Evolutionary conservation across 2,329 filamentous ascomycete species (phyloP).

Genomic region (Myriosclerotinia duriaeana): DNA sequence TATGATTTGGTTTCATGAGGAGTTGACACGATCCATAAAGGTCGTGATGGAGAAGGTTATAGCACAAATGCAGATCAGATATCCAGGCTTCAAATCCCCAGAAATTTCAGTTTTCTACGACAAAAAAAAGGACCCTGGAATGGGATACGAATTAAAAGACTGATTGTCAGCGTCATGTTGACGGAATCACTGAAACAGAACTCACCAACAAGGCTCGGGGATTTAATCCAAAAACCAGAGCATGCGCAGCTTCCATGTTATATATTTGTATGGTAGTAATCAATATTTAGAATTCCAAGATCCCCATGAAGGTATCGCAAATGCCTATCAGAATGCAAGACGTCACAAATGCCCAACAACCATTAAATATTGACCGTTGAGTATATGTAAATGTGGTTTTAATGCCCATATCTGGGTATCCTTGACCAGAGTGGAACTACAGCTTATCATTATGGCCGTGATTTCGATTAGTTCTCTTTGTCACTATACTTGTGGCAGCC

Average conservation of each 20-base stretch:
- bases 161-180: background rate
- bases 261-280: background rate
- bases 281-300: background rate
- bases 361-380: background rate
- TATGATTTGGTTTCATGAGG: background rate
- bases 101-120: background rate
- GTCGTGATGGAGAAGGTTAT: background rate
- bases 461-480: background rate
- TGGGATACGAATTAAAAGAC: too few relatives aligned
- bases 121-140: background rate
- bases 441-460: background rate
- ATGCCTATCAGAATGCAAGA: background rate
- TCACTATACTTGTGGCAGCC: background rate
- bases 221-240: background rate
- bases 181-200: background rate
- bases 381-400: background rate
- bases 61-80: background rate
- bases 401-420: background rate
- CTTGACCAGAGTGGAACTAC: background rate
- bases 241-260: background rate
- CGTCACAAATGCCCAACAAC: background rate
- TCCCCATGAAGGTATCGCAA: background rate
- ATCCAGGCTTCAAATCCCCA: background rate
- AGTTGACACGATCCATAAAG: too few relatives aligned
- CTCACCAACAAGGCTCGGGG: too few relatives aligned